phyloP scores from a whole-genome alignment of 345 rosid species.

The Gossypium stocksii region DNA sequence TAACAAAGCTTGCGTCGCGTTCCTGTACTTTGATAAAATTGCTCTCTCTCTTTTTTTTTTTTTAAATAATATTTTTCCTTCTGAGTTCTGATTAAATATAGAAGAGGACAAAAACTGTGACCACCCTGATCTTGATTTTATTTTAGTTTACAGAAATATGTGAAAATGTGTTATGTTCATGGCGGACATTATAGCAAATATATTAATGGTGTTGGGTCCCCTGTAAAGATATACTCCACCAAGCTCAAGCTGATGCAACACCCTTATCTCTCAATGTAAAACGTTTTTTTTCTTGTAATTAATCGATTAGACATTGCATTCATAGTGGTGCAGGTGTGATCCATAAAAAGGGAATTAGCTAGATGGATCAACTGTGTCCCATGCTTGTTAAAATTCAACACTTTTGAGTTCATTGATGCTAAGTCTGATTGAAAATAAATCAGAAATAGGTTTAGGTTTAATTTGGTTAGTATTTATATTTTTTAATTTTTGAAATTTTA shows the following conservation, averaged over 20 bases:
- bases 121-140: background rate
- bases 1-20: conserved; percentile 5
- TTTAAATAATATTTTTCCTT: background rate
- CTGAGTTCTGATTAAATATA: background rate
- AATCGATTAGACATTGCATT: conserved; percentile 5
- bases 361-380: too few species aligned
- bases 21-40: background rate
- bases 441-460: too few species aligned
- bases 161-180: background rate
- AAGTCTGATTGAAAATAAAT: too few species aligned
- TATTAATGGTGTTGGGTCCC: background rate
- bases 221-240: background rate
- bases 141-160: background rate
- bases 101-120: background rate
- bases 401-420: background rate
- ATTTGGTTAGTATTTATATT: too few species aligned
- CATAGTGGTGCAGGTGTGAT: conserved; percentile 2
- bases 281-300: background rate
- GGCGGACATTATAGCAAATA: background rate
- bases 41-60: background rate
- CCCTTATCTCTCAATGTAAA: conserved; percentile 6
- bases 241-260: conserved; percentile 8
- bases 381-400: background rate
- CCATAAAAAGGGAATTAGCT: background rate
- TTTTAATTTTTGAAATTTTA: too few species aligned